Evolutionary conservation across 2,329 filamentous ascomycete species (phyloP).

Genomic region (Bipolaris victoriae): DNA sequence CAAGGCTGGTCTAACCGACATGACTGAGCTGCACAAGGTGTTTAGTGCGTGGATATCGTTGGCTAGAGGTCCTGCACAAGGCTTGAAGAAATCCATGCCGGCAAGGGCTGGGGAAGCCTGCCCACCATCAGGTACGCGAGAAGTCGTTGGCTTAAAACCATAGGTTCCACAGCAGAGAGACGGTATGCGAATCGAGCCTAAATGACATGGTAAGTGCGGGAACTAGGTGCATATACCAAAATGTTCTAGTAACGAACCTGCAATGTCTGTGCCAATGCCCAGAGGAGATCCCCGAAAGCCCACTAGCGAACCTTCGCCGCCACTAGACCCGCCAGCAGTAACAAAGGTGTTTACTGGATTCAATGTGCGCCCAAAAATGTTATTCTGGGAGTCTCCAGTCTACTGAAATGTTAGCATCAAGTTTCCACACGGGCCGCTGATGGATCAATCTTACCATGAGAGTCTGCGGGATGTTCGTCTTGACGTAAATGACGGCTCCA

Average conservation of each 20-base stretch:
- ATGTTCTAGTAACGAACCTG: not conserved
- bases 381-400: conserved; percentile 63
- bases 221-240: not conserved
- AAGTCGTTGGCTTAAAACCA: conserved; percentile 60
- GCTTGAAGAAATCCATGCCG: conserved; percentile 7
- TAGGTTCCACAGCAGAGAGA: conserved; percentile 60
- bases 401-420: conserved; percentile 23
- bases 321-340: conserved; percentile 67
- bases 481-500: conserved; percentile 69
- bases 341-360: conserved; percentile 65
- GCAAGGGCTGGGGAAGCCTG: not conserved
- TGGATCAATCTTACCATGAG: conserved; percentile 61
- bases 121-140: conserved; percentile 53
- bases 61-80: conserved; percentile 8
- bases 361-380: conserved; percentile 64
- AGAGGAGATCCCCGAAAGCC: conserved; percentile 62
- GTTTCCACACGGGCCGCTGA: not conserved
- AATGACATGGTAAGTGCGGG: not conserved
- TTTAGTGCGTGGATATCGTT: conserved; percentile 6
- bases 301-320: conserved; percentile 68
- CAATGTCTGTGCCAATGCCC: conserved; percentile 68
- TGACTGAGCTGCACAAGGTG: conserved; percentile 1
- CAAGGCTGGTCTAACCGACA: conserved; percentile 6
- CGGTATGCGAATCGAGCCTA: conserved; percentile 54
- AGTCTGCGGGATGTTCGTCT: conserved; percentile 70